Percentiles rank a stretch among this genome's conserved stretches.
These are phyloP conservation scores for Naganishia liquefaciens DNA, from an alignment of 1,284 basidiomycete genomes.

Conservation along the genomic window DNA sequence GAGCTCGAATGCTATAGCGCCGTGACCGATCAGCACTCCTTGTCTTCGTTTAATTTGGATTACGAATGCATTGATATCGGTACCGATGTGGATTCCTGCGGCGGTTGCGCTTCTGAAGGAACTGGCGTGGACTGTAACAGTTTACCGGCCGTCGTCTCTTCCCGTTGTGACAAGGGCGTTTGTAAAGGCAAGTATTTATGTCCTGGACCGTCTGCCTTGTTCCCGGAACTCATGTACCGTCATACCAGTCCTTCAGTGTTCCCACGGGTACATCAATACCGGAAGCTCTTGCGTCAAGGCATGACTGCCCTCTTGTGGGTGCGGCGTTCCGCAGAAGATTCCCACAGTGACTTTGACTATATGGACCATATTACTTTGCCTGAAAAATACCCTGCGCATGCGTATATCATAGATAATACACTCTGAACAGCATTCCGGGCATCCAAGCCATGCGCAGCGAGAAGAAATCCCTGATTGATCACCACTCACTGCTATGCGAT, in stretches of 20 bases:
- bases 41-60: constrained; percentile 36
- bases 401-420: too few species aligned
- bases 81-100: constrained; percentile 60
- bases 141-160: constrained; percentile 66
- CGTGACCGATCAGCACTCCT: neutral
- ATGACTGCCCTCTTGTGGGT: neutral
- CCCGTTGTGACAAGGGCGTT: constrained; percentile 64
- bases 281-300: constrained; percentile 21
- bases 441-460: neutral
- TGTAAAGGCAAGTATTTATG: constrained; percentile 60
- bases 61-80: constrained; percentile 55
- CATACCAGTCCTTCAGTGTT: constrained; percentile 3
- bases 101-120: constrained; percentile 67
- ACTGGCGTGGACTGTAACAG: constrained; percentile 69
- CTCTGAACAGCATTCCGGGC: too few species aligned
- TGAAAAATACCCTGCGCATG: too few species aligned
- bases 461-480: neutral
- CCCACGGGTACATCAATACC: constrained; percentile 5
- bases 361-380: too few species aligned
- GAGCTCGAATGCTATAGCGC: neutral
- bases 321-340: neutral
- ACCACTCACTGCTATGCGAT: neutral
- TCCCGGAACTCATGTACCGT: neutral
- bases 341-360: too few species aligned
- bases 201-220: neutral